Evolutionary conservation across 192 early-diverging fungal genomes (phyloP).

Genomic region (Coemansia sp.): DNA sequence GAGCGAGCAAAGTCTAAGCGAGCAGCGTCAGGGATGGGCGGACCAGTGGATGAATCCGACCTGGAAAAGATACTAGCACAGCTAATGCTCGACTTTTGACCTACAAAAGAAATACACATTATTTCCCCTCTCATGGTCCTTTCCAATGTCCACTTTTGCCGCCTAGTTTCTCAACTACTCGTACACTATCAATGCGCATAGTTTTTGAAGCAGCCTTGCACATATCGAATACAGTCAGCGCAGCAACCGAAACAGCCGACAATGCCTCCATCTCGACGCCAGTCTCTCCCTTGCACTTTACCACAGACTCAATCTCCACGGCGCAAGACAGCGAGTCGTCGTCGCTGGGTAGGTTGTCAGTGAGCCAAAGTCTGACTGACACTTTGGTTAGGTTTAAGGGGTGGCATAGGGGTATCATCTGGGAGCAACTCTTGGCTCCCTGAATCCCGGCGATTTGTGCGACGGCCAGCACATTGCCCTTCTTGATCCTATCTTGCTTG

Average conservation of each 20-base stretch:
- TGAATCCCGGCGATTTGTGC: constrained; percentile 88
- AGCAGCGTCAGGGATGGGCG: constrained; percentile 9
- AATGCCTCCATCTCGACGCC: constrained; percentile 90
- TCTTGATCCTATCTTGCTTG: constrained; percentile 64
- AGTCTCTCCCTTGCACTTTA: constrained; percentile 77
- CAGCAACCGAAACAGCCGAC: constrained; percentile 75
- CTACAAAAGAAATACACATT: neutral
- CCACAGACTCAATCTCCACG: constrained; percentile 67
- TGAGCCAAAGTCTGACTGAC: constrained; percentile 62
- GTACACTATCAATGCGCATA: constrained; percentile 74
- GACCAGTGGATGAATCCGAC: constrained; percentile 42
- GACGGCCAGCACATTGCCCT: constrained; percentile 87
- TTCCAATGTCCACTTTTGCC: constrained; percentile 72
- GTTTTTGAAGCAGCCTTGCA: constrained; percentile 85
- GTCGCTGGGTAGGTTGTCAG: constrained; percentile 6
- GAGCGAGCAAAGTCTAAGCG: constrained; percentile 38
- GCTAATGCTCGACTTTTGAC: constrained; percentile 43
- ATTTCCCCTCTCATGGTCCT: neutral
- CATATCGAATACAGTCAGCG: constrained; percentile 93
- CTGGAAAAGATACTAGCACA: constrained; percentile 51
- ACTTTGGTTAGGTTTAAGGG: constrained; percentile 69
- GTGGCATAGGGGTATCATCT: constrained; percentile 87
- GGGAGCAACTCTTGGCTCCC: constrained; percentile 81
- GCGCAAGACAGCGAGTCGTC: constrained; percentile 17
- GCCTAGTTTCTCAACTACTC: constrained; percentile 77